Conservation (phyloP, 2,329 filamentous ascomycete species). For the Bertia moriformis region DNA sequence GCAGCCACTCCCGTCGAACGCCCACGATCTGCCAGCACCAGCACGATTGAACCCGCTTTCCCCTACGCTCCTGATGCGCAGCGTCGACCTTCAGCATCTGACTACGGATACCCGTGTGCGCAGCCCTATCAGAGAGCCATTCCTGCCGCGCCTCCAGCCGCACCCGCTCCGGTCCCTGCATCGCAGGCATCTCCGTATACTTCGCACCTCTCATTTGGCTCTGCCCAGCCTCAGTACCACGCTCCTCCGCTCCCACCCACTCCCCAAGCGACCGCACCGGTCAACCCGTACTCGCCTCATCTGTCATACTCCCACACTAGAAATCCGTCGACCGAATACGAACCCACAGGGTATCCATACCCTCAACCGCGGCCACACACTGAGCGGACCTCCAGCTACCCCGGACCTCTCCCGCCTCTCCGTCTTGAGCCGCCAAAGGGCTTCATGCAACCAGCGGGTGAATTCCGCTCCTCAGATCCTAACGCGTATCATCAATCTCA, state of each 20-base stretch:
- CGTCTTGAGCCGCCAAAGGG: not conserved
- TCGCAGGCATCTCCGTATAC: not conserved
- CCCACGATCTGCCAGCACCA: constrained; percentile 45
- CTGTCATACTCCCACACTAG: not conserved
- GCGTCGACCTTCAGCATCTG: constrained; percentile 30
- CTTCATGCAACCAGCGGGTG: not conserved
- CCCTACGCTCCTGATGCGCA: constrained; percentile 13
- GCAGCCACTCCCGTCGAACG: constrained; percentile 15
- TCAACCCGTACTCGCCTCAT: not conserved
- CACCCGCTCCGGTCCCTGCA: not conserved
- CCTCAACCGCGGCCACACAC: not conserved
- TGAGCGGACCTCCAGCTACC: not conserved
- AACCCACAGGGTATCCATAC: not conserved
- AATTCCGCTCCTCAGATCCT: not conserved
- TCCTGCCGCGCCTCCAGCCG: not conserved
- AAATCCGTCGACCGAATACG: not conserved
- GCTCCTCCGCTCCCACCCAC: not conserved
- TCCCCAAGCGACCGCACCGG: not conserved
- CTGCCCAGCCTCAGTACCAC: not conserved
- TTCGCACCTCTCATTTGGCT: not conserved
- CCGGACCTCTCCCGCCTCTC: not conserved
- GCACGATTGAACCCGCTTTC: constrained; percentile 30
- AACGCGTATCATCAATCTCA: constrained; percentile 10
- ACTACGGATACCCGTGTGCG: constrained; percentile 10
- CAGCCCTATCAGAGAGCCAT: not conserved